Evolutionary conservation across 129 eudicot genomes (phyloP).

Genomic region (Deinandra increscens): DNA sequence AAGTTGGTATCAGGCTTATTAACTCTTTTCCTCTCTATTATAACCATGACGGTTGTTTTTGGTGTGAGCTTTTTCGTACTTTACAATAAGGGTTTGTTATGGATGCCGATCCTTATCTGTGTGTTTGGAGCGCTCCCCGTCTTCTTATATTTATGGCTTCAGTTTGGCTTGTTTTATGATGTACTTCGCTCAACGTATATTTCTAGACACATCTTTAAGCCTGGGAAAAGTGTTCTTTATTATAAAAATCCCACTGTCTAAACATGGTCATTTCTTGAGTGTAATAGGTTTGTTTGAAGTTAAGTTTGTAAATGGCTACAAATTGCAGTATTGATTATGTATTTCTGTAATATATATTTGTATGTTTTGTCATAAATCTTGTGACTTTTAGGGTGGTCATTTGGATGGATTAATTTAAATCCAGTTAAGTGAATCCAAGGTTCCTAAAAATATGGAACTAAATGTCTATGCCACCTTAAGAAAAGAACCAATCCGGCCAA

Average conservation of each 20-base stretch:
- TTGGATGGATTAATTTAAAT: not conserved
- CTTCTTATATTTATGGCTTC: constrained; percentile 3
- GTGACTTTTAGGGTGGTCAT: not conserved
- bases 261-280: constrained; percentile 14
- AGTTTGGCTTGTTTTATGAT: not conserved
- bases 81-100: constrained; percentile 17
- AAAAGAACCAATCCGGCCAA: no score
- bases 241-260: constrained; percentile 14
- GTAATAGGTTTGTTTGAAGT: constrained; percentile 18
- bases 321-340: constrained; percentile 15
- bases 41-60: constrained; percentile 20
- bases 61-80: constrained; percentile 31
- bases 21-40: constrained; percentile 22
- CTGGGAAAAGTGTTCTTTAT: constrained; percentile 23
- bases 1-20: constrained; percentile 17
- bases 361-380: not conserved
- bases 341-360: not conserved
- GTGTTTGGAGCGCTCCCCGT: constrained; percentile 25
- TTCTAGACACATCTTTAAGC: constrained; percentile 23
- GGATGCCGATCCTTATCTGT: constrained; percentile 34
- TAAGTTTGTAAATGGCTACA: constrained; percentile 10
- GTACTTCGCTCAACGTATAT: not conserved
- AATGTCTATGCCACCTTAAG: no score
- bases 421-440: not conserved
- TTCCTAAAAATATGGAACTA: no score